A percentile compares a stretch with the other conserved stretches of the same genome.
These are phyloP conservation scores for Xylariaceae sp. DNA, from an alignment of 2,329 filamentous ascomycete genomes.

Conservation along the genomic window DNA sequence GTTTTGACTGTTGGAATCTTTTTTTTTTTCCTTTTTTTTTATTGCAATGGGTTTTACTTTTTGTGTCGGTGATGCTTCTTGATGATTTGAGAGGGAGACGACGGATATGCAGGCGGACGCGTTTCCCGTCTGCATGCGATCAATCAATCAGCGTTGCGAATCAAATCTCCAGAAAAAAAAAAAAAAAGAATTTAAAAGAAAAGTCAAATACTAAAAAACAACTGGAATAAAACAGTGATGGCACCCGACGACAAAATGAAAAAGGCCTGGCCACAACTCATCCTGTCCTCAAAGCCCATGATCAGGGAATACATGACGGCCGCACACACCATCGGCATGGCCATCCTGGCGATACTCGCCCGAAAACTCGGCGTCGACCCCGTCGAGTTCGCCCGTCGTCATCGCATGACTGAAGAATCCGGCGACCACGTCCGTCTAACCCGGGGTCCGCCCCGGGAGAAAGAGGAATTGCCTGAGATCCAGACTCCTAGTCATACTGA, in stretches of 20 bases:
- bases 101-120: too few species aligned
- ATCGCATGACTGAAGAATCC: conserved; percentile 28
- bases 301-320: conserved; percentile 26
- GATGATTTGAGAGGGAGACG: too few species aligned
- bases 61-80: too few species aligned
- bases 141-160: too few species aligned
- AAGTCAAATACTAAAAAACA: too few species aligned
- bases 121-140: too few species aligned
- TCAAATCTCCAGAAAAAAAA: too few species aligned
- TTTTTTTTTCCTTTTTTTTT: too few species aligned
- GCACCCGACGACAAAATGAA: conserved; percentile 22
- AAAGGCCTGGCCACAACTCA: conserved; percentile 25
- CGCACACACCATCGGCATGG: conserved; percentile 29
- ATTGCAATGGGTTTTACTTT: too few species aligned
- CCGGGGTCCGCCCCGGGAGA: conserved; percentile 28
- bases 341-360: conserved; percentile 28
- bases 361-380: conserved; percentile 26
- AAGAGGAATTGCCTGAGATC: conserved; percentile 30
- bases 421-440: conserved; percentile 33
- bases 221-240: conserved; percentile 23
- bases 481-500: conserved; percentile 34
- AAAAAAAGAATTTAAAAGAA: too few species aligned
- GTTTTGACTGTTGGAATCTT: neutral
- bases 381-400: conserved; percentile 24
- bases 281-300: conserved; percentile 23